phyloP scores from a whole-genome alignment of 179 eudicot genomes.

The Monotropa hypopitys region DNA sequence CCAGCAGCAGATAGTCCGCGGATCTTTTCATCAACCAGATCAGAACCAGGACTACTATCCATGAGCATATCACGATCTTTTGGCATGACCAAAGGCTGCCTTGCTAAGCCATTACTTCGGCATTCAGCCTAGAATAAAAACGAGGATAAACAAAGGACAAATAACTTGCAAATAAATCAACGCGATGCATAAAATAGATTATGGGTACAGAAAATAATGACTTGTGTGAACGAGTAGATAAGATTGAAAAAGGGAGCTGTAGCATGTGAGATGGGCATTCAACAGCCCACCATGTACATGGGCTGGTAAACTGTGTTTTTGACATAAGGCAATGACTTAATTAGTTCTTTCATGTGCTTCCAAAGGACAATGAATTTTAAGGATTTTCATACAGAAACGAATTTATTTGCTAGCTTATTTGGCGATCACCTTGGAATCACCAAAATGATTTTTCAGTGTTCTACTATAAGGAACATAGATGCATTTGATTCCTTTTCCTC shows the following conservation, averaged over 20 bases:
- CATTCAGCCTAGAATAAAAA: constrained; percentile 48
- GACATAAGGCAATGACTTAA: background rate
- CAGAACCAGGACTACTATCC: constrained; percentile 43
- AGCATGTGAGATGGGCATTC: background rate
- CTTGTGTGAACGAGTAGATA: background rate
- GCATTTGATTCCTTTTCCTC: background rate
- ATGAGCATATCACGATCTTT: constrained; percentile 59
- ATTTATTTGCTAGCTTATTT: background rate
- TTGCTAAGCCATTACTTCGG: constrained; percentile 42
- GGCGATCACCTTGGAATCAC: background rate
- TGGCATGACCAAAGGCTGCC: constrained; percentile 52
- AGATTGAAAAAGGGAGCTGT: background rate
- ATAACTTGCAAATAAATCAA: background rate
- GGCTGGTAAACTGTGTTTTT: background rate
- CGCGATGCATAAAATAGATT: background rate
- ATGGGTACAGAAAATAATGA: background rate
- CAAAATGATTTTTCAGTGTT: background rate
- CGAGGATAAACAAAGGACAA: background rate
- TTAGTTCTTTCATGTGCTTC: background rate
- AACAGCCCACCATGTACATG: background rate
- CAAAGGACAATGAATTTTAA: background rate
- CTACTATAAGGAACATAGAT: background rate
- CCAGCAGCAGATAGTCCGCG: constrained; percentile 73
- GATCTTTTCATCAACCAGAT: constrained; percentile 55
- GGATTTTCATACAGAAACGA: background rate